A percentile compares a stretch with the other conserved stretches of the same genome.
phyloP scores from a whole-genome alignment of 176 grass and related monocot genomes.

The Elymus sibiricus region DNA sequence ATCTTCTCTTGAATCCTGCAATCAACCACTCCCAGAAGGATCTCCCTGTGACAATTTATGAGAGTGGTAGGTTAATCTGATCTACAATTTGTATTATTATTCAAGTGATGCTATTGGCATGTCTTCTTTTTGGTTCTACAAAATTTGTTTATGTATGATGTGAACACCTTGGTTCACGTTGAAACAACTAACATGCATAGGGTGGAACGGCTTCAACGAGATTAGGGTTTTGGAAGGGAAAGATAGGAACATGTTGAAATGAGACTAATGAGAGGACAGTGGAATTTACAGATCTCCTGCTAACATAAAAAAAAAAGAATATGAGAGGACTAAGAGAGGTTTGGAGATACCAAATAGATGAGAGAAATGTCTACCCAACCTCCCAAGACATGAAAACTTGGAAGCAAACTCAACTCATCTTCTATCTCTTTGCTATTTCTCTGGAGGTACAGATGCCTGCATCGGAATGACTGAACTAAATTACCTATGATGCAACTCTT shows the following conservation, averaged over 20 bases:
- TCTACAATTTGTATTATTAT: not conserved
- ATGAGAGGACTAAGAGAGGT: not conserved
- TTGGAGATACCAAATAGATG: not conserved
- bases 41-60: conserved; percentile 90
- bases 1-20: conserved; percentile 94
- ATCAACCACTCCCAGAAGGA: conserved; percentile 97
- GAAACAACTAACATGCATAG: not conserved
- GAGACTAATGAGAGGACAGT: not conserved
- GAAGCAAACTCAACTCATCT: not conserved
- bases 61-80: conserved; percentile 64
- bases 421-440: not conserved
- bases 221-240: not conserved
- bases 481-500: not conserved
- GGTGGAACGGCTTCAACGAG: not conserved
- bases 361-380: not conserved
- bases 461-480: not conserved
- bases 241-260: not conserved
- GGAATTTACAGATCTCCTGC: not conserved
- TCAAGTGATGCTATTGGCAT: not conserved
- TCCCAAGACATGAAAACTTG: not conserved
- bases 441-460: not conserved
- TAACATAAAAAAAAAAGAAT: not conserved
- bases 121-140: not conserved
- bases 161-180: not conserved
- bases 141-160: not conserved